These are phyloP conservation scores for Hypoxylon sp. DNA, from an alignment of 2,329 filamentous ascomycete genomes.

Conservation along the genomic window DNA sequence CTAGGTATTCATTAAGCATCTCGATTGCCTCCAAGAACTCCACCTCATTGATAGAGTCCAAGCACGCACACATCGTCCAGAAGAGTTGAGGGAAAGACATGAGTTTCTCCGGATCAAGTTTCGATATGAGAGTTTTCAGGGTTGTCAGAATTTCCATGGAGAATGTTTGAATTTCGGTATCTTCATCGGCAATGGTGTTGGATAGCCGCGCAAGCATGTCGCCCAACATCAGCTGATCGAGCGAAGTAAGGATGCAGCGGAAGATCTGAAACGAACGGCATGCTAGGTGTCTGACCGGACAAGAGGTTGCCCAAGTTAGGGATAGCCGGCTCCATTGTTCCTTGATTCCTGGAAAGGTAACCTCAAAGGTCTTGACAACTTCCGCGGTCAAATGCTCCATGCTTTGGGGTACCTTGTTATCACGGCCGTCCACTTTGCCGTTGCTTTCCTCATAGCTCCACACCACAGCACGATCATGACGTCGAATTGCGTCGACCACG, in stretches of 20 bases:
- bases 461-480: slow-evolving; percentile 85
- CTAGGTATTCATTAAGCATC: slow-evolving; percentile 89
- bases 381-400: slow-evolving; percentile 89
- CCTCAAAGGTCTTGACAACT: slow-evolving; percentile 86
- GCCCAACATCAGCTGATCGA: slow-evolving; percentile 94
- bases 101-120: slow-evolving; percentile 83
- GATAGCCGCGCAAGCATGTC: slow-evolving; percentile 97
- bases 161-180: slow-evolving; percentile 94
- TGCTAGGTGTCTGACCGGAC: slow-evolving; percentile 92
- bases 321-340: slow-evolving; percentile 93
- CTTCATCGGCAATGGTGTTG: slow-evolving; percentile 96
- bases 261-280: slow-evolving; percentile 99
- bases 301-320: slow-evolving; percentile 95
- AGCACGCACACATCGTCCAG: slow-evolving; percentile 96
- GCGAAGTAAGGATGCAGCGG: slow-evolving; percentile 88
- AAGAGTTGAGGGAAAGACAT: slow-evolving; percentile 95
- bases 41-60: slow-evolving; percentile 96
- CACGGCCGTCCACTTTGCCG: slow-evolving; percentile 79
- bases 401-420: slow-evolving; percentile 84
- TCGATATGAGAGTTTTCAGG: slow-evolving; percentile 89
- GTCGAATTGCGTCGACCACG: slow-evolving; percentile 87
- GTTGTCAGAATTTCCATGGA: slow-evolving; percentile 98
- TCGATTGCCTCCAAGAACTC: slow-evolving; percentile 93
- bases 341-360: slow-evolving; percentile 87
- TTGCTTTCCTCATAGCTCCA: slow-evolving; percentile 97